These are phyloP conservation scores for Xylaria intraflava DNA, from an alignment of 495 filamentous ascomycete species.

Conservation along the genomic window DNA sequence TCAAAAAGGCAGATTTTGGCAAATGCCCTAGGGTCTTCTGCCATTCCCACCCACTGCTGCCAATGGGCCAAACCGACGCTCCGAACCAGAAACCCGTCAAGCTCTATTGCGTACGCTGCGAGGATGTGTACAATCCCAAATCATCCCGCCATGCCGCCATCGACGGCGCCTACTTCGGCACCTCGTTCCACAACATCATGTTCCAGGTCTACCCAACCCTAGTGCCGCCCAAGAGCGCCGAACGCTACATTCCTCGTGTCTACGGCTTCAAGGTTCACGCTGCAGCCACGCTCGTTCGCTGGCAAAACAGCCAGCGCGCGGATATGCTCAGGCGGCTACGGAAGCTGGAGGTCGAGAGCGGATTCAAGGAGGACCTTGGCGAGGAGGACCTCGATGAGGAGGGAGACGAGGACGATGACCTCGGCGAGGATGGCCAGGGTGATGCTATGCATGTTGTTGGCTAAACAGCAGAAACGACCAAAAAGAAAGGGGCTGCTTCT, in stretches of 20 bases:
- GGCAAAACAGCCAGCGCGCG: constrained; percentile 77
- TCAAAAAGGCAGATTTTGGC: constrained; percentile 95
- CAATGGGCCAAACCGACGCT: constrained; percentile 85
- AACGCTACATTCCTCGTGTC: constrained; percentile 79
- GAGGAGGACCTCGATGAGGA: constrained; percentile 37
- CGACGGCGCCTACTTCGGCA: constrained; percentile 96
- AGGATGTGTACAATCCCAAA: constrained; percentile 98
- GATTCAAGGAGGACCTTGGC: constrained; percentile 46
- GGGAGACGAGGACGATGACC: constrained; percentile 41
- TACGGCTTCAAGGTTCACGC: constrained; percentile 96
- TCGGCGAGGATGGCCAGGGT: constrained; percentile 32
- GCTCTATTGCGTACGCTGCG: constrained; percentile 93
- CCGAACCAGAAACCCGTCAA: constrained; percentile 82
- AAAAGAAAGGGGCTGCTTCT: neutral
- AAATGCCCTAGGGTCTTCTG: constrained; percentile 97
- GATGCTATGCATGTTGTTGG: constrained; percentile 27
- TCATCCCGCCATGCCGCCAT: constrained; percentile 91
- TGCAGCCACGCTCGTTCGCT: constrained; percentile 76
- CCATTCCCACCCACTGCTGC: constrained; percentile 81
- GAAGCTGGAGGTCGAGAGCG: constrained; percentile 53
- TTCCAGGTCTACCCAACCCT: constrained; percentile 96
- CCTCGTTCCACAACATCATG: constrained; percentile 96
- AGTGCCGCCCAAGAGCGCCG: constrained; percentile 74
- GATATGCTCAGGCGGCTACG: constrained; percentile 65
- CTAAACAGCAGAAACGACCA: neutral